Evolutionary conservation across 768 basidiomycete genomes (phyloP), one percentile per base, ranked within the genome.

Genomic region (Macrolepiota dolichaula): DNA sequence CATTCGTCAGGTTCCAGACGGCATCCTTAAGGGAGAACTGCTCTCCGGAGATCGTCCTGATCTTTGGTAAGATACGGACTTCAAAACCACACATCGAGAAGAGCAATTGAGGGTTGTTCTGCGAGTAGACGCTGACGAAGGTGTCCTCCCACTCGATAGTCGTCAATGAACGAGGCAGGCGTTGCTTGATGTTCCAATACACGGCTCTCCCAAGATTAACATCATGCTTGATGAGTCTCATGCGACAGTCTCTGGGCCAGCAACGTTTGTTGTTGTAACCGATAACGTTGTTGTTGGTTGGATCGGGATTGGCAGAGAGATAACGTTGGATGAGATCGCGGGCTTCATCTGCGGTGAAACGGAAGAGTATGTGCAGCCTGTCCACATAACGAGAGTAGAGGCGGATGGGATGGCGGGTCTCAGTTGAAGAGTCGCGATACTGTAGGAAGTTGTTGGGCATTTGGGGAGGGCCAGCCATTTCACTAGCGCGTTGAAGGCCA

Each of bases 61-160:
- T 91, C 81, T 98, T 96, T 37, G 97, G 97, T 46, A 99, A 77
- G 69, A 99, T 98, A 57, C 97, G 94, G 61, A 99, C 83, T 76
- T 99, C 97, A 69, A 99, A 99, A n/a, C 96, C 94, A 69, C 88
- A 93, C 96, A 98, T 98, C 3, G 96, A 95, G 81, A 98, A 99
- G 44, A 99, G 79, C 27, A 99, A 77, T 67, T 99, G 97, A 25
- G 97, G 97, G 74, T 98, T 99, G 71, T 98, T 91, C 73, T 92
- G 92, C 7, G 96, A 98, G 76, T 92, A 99, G 50, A 98, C 96
- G 60, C 94, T 96, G 66, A 94, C 93, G 68, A 96, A 95, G 0
- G 96, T 95, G 70, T 98, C 95, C 64, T 98, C 96, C 97, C 97
- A 98, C 69, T 98, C 97, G 69, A 99, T 98, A 0, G 97, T 98